These are phyloP conservation scores for Mycena sp. DNA, from an alignment of 1,284 basidiomycete genomes.

Conservation along the genomic window DNA sequence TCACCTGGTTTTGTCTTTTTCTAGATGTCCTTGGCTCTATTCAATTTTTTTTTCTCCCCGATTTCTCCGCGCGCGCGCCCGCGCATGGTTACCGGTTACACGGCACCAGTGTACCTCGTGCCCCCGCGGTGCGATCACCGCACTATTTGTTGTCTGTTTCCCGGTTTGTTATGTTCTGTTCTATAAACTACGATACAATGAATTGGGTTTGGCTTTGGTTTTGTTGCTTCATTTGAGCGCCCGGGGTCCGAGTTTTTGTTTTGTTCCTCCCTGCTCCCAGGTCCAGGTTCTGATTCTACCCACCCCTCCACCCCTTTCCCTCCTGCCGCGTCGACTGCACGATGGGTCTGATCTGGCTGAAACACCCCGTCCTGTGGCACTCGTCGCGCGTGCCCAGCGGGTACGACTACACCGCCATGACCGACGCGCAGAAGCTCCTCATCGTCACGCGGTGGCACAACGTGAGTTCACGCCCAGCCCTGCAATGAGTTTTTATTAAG, in stretches of 20 bases:
- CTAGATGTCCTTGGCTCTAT: too few species aligned
- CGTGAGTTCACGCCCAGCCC: conserved; percentile 14
- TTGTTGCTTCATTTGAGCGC: not conserved
- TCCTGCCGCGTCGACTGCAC: not conserved
- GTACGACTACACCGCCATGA: conserved; percentile 41
- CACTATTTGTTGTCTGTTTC: conserved; percentile 4
- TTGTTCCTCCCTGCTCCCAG: not conserved
- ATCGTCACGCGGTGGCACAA: conserved; percentile 36
- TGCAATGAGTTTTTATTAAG: too few species aligned
- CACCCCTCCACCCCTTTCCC: not conserved
- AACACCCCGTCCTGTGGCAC: conserved; percentile 45
- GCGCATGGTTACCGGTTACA: too few species aligned
- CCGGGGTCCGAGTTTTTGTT: not conserved
- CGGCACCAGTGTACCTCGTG: conserved; percentile 9
- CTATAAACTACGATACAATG: not conserved
- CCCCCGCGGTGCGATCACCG: conserved; percentile 20
- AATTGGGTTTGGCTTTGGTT: not conserved
- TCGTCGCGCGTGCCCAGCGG: conserved; percentile 37
- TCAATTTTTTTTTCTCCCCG: too few species aligned
- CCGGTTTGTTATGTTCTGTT: not conserved
- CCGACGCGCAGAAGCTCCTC: conserved; percentile 37
- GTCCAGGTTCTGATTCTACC: too few species aligned
- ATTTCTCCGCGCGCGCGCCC: too few species aligned
- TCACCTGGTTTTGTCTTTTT: conserved; percentile 10
- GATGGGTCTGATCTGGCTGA: conserved; percentile 45